Conservation (phyloP, 2,329 filamentous ascomycete genomes). For the Diaporthe aspalathi region DNA sequence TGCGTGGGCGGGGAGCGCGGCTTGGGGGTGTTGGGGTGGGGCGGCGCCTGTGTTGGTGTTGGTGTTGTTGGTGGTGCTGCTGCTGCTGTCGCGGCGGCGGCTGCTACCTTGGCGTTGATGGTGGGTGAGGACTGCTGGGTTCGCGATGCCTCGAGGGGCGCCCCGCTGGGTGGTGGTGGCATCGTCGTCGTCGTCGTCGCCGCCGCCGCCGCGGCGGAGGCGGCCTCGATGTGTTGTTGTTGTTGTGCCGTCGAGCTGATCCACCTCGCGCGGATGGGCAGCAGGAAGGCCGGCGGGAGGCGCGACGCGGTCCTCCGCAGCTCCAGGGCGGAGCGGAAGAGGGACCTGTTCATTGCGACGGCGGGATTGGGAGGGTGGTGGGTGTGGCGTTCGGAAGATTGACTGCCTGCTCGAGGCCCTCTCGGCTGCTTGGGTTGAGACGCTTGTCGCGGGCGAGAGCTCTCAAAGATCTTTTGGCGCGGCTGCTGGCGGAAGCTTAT, state of each 20-base stretch:
- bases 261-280: conserved; percentile 60
- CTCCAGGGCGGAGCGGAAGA: conserved; percentile 73
- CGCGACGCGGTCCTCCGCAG: conserved; percentile 59
- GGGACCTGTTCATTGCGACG: conserved; percentile 64
- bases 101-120: conserved; percentile 19
- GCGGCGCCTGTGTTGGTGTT: background rate
- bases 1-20: conserved; percentile 64
- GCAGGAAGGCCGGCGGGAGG: conserved; percentile 63
- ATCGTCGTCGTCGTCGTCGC: conserved; percentile 26
- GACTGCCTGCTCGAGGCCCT: background rate
- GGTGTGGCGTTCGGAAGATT: background rate
- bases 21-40: conserved; percentile 52
- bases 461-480: conserved; percentile 19
- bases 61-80: too few species aligned
- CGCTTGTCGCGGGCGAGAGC: background rate
- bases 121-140: conserved; percentile 27
- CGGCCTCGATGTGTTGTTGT: conserved; percentile 59
- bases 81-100: background rate
- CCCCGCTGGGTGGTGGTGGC: conserved; percentile 26
- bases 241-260: conserved; percentile 64
- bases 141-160: conserved; percentile 14
- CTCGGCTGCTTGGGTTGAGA: background rate
- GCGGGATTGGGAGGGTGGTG: background rate
- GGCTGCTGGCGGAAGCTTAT: conserved; percentile 4
- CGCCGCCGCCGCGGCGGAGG: conserved; percentile 40